Evolutionary conservation across 2,329 filamentous ascomycete genomes (phyloP), one percentile per base, ranked within the genome.

Genomic region (Monilinia laxa): DNA sequence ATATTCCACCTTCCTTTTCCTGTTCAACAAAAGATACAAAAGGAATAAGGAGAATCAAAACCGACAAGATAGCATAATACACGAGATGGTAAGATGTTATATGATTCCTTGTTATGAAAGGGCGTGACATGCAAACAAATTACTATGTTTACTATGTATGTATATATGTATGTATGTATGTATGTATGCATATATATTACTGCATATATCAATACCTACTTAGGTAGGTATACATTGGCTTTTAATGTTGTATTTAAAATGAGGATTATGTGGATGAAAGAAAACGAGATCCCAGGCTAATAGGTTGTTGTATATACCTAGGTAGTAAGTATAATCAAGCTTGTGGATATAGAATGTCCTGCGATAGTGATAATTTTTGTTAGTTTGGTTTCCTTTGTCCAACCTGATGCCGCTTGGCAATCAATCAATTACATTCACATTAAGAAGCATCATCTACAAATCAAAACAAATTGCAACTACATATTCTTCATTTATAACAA

Each of bases 401-500:
- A 58, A 11, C 11, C 10, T 16, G 12, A 60, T 23, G 20, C 28
- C 45, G 51, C 28, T 60, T 38, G 45, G 10, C 14, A 35, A 49
- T 10, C 14, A 35, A 49, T 10, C 20, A 18, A 23, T 18, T 38
- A 9, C n/a, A n/a, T 35, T 49, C 45, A 38, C 4, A 56, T 38
- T 16, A 35, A 35, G 4, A 53, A 40, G 18, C 16, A 62, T n/a
- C 59, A 20, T 42, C 47, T 62, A 42, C 40, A 28, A 5, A 47
- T 20, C 2, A n/a, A 49, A n/a, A 40, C 10, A 14, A 52, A 14
- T 16, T 62, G 23, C 59, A 62, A 54, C 35, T 28, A 62, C 47
- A 54, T 53, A 54, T n/a, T 62, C 47, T 62, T 31, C 16, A 38
- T 53, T 54, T 62, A 53, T 53, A 42, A 54, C 18, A 53, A 14